Base-by-base conservation (phyloP, 1,284 basidiomycete genomes). In the Thecaphora frezii region DNA sequence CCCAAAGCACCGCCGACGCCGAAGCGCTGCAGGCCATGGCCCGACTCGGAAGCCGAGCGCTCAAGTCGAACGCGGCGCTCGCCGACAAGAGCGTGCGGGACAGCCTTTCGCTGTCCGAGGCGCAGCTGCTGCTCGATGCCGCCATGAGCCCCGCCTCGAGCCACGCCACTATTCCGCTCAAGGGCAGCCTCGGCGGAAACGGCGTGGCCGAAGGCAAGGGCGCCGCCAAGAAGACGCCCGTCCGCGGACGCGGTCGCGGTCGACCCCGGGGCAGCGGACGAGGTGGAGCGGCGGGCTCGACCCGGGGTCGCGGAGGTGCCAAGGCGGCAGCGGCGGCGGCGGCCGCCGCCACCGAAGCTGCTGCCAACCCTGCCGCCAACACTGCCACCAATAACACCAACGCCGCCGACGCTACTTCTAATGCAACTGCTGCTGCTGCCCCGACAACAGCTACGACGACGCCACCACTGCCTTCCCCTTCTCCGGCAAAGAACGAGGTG, bases 131-230 rank as follows among this genome's bases (percentile, higher is more conserved):
- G 44, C 50, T 69, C 18, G 64, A 69, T 39, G 66, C 63, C 7
- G 66, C 66, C 16, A 65, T 69, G 61, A 69, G 66, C 38, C 66
- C 66, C 13, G 66, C 54, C 0, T 51, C 65, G 22, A 48, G 51
- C 18, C 64, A 66, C 43, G 58, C 64, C 5, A 66, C 58, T 1
- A 55, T 60, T 13, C 63, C 58, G 10, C 33, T 16, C 10, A 16
- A 36, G 16, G 33, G 33, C 13, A 16, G 18, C 10, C 4, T 16
- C 4, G 33, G 18, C 33, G 33, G 13, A n/a, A n/a, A n/a, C n/a
- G n/a, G n/a, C 12, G 57, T 49, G 8, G 23, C 43, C 7, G 44
- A 21, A 18, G 41, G 44, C n/a, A 38, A 41, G 19, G 43, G 42
- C 19, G 25, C 43, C 16, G 49, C 44, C 24, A 42, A 26, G 18